These are phyloP conservation scores for Yamagishiella unicocca DNA, from an alignment of 139 green algal genomes.

Conservation along the genomic window DNA sequence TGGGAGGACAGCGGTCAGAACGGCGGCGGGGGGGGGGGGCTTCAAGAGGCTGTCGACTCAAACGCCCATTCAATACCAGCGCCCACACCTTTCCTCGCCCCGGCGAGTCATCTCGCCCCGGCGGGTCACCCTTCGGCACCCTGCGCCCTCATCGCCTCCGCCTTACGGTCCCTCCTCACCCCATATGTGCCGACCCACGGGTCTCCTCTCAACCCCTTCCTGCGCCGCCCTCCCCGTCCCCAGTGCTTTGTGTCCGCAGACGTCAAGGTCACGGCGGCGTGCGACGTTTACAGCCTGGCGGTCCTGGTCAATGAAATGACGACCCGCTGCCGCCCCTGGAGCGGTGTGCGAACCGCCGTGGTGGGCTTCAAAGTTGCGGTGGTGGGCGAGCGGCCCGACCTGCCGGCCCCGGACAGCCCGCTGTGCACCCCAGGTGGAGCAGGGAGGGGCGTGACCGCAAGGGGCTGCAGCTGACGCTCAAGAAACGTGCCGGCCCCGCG, in stretches of 20 bases:
- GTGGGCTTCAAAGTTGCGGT: slow-evolving; percentile 45
- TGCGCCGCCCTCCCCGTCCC: neutral
- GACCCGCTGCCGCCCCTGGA: slow-evolving; percentile 32
- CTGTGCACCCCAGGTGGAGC: slow-evolving; percentile 24
- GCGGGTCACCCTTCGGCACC: too few species aligned
- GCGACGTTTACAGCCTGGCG: slow-evolving; percentile 41
- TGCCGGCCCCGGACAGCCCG: neutral
- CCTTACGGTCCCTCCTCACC: neutral
- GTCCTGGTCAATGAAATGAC: slow-evolving; percentile 36
- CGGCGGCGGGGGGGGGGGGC: too few species aligned
- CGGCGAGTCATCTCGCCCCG: too few species aligned
- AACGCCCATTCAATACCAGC: too few species aligned
- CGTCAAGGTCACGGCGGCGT: slow-evolving; percentile 41
- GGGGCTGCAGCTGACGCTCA: too few species aligned
- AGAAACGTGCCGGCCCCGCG: too few species aligned
- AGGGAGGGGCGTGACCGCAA: too few species aligned
- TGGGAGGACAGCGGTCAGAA: too few species aligned
- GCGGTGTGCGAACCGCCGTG: slow-evolving; percentile 20
- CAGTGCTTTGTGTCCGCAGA: slow-evolving; percentile 40
- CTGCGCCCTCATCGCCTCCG: neutral
- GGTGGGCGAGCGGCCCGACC: slow-evolving; percentile 27
- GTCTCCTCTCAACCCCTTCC: too few species aligned
- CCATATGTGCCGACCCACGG: too few species aligned
- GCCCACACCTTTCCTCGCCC: too few species aligned
- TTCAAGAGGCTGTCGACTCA: too few species aligned